These are phyloP conservation scores for Penicillium psychrofluorescens DNA, from an alignment of 495 filamentous ascomycete species.

Conservation along the genomic window DNA sequence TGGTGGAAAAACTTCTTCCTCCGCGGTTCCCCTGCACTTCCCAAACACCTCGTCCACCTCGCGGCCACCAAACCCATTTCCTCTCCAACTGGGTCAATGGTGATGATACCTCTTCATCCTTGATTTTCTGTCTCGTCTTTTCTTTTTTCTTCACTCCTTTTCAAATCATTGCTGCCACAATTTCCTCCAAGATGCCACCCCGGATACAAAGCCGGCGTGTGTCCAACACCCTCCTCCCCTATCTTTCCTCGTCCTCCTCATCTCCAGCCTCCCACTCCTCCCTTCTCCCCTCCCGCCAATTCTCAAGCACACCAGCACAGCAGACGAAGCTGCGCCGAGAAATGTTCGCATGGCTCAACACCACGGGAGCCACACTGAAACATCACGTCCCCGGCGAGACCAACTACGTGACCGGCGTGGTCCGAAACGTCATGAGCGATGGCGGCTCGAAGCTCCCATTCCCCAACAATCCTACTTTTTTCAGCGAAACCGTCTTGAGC, in stretches of 20 bases:
- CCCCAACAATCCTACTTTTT: slow-evolving; percentile 66
- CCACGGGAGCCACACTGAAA: slow-evolving; percentile 47
- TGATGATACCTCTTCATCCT: too few relatives aligned
- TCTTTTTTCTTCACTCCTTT: slow-evolving; percentile 2
- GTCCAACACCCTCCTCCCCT: slow-evolving; percentile 32
- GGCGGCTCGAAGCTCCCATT: slow-evolving; percentile 47
- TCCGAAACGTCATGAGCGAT: slow-evolving; percentile 18
- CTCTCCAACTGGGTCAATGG: background rate
- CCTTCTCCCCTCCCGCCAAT: slow-evolving; percentile 25
- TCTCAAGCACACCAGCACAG: slow-evolving; percentile 38
- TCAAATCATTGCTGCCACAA: background rate
- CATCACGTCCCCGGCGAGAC: slow-evolving; percentile 50
- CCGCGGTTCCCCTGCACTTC: too few relatives aligned
- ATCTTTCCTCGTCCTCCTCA: slow-evolving; percentile 22
- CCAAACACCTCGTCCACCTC: too few relatives aligned
- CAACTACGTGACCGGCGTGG: slow-evolving; percentile 54
- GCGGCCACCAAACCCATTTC: background rate
- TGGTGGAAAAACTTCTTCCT: background rate
- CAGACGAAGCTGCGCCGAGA: slow-evolving; percentile 44
- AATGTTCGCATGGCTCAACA: slow-evolving; percentile 65
- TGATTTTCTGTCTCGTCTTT: background rate
- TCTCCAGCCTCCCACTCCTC: slow-evolving; percentile 7
- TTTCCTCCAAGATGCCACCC: slow-evolving; percentile 30
- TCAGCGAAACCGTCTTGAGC: slow-evolving; percentile 66
- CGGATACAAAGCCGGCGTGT: slow-evolving; percentile 35